Evolutionary conservation across 345 rosid genomes (phyloP), one percentile per base, ranked within the genome.

Genomic region (Triadica sebifera): DNA sequence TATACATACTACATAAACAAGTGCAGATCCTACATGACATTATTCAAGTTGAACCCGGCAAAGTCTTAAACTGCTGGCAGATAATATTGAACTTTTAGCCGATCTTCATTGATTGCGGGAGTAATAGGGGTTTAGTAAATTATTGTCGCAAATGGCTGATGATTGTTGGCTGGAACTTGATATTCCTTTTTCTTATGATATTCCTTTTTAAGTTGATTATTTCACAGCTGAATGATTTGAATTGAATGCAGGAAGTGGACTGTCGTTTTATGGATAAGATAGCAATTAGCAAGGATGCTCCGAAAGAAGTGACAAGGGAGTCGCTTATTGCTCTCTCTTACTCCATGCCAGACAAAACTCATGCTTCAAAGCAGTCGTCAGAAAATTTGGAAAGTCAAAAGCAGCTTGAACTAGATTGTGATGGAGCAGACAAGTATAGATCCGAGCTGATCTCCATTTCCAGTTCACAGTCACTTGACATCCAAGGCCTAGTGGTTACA

Each of bases 251-350:
- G 72, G 67, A 38, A 60, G 74, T 45, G 51, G 65, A 61, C 25
- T 55, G 71, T 47, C 38, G 53, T 80, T 81, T 55, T 77, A 81
- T 81, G 84, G 81, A 81, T 59, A 81, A 74, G 75, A 53, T 70
- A 10, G 63, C 59, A 29, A 24, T 65, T 60, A 72, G 70, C 29
- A 77, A 77, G 63, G 76, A 65, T 39, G 55, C 13, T 29, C 56
- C 49, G 38, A 74, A 66, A 70, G 81, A 77, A 67, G 61, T 60
- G 61, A 65, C 78, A 61, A 70, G 84, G 69, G 81, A 81, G 76
- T 70, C 81, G 8, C 81, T 77, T 20, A 81, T 81, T 29, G 64
- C 71, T 3, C 53, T 81, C 69, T 74, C 84, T 8, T 70, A 71
- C 66, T 53, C 78, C 19, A 24, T 73, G 6, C 84, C 84, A 76